Base-by-base conservation (phyloP, 108 stramenopile genomes). In the Nitzschia sp. region DNA sequence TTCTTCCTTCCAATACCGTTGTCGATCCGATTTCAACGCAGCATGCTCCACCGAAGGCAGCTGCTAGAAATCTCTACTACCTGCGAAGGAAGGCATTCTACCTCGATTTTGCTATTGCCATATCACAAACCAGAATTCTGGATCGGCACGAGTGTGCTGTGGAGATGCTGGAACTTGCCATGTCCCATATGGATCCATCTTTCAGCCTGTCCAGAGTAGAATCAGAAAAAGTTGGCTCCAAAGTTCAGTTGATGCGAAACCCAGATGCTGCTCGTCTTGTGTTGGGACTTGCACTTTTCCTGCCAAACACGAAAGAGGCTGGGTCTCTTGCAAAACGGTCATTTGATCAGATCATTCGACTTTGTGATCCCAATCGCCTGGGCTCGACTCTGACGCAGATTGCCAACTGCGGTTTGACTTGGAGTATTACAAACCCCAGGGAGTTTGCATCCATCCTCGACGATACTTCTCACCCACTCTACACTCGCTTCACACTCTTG, bases 371-470 rank as follows among this genome's bases (percentile, higher is more conserved):
- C 38, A 85, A 86, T 21, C 84, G 81, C 57, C 79, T 80, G 21
- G 86, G 85, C 24, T 88, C 91, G 29, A 90, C 85, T 24, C 77
- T 93, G 0, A 57, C 85, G 12, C 86, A 86, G 52, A 73, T 93
- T 53, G 87, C 91, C 37, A 83, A 87, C 22, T 83, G 87, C 76
- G 91, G 89, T 10, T 59, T 93, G 51, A 80, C 80, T 55, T 85
- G 80, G 71, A 90, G 85, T 67, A 69, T 93, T 38, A 88, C 88
- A 0, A 85, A 77, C 51, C 83, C 75, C 10, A 76, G 74, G 53
- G 89, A 91, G 65, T 91, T 94, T 69, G 87, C 84, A 29, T 76
- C 72, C 21, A 76, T 90, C 63, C 65, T 94, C 10, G 88, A 89
- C 43, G 85, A 87, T 48, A 72, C 75, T 20, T 70, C 78, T 0